A percentile compares a stretch with the other conserved stretches of the same genome.
phyloP scores from a whole-genome alignment of 768 basidiomycete genomes.

The Myochromella boudieri region DNA sequence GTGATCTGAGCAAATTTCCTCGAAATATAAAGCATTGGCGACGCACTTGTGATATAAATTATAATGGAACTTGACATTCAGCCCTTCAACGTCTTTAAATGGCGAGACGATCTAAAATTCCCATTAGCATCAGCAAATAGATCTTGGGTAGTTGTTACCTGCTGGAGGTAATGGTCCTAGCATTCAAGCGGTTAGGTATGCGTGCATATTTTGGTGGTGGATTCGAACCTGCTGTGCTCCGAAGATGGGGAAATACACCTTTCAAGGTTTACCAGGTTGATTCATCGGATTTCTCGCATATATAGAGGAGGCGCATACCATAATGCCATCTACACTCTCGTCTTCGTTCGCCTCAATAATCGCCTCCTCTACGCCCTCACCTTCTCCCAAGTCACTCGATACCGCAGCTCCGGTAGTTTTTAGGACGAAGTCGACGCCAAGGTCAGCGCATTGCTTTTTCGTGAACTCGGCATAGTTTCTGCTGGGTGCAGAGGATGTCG shows the following conservation, averaged over 20 bases:
- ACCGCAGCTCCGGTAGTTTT: constrained; percentile 66
- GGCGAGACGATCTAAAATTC: constrained; percentile 82
- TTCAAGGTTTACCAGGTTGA: constrained; percentile 2
- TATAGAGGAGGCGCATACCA: constrained; percentile 56
- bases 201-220: neutral
- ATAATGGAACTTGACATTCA: constrained; percentile 94
- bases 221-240: constrained; percentile 74
- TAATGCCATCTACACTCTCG: constrained; percentile 82
- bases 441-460: constrained; percentile 81
- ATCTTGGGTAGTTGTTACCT: constrained; percentile 41
- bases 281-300: neutral
- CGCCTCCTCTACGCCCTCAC: constrained; percentile 93
- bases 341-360: constrained; percentile 96
- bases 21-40: neutral
- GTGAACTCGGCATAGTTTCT: constrained; percentile 89
- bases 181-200: constrained; percentile 6
- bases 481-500: constrained; percentile 79
- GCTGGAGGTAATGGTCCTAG: constrained; percentile 96
- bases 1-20: neutral
- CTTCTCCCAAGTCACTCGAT: constrained; percentile 58
- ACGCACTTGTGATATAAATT: constrained; percentile 93
- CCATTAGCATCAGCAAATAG: constrained; percentile 1
- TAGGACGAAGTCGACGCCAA: constrained; percentile 87
- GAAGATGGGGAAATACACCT: constrained; percentile 98
- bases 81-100: constrained; percentile 95